These are phyloP conservation scores for Xylaria flabelliformis DNA, from an alignment of 495 filamentous ascomycete species.

Conservation along the genomic window DNA sequence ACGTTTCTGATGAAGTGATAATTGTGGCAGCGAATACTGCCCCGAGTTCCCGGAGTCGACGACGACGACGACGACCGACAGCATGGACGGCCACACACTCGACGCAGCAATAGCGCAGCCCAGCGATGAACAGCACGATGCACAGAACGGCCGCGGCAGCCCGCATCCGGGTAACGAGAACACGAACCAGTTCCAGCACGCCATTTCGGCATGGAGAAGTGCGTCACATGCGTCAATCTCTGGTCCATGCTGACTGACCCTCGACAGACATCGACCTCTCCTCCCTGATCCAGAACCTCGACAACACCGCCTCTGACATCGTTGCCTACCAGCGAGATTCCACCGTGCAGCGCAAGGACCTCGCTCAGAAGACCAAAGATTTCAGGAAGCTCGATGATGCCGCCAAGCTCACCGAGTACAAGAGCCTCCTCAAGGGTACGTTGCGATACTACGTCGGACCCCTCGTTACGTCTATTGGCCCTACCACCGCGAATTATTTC, in stretches of 20 bases:
- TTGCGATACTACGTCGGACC: background rate
- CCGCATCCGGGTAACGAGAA: constrained; percentile 51
- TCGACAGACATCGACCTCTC: constrained; percentile 83
- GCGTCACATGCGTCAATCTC: constrained; percentile 38
- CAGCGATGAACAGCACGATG: constrained; percentile 27
- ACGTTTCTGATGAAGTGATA: constrained; percentile 38
- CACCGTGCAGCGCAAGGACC: constrained; percentile 91
- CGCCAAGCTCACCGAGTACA: constrained; percentile 84
- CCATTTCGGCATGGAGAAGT: constrained; percentile 98
- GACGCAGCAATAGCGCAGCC: constrained; percentile 32
- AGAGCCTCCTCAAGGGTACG: constrained; percentile 83
- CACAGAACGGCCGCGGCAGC: background rate
- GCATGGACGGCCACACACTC: constrained; percentile 30
- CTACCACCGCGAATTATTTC: background rate
- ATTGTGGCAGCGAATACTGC: constrained; percentile 38
- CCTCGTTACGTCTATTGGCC: background rate
- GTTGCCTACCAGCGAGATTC: constrained; percentile 90
- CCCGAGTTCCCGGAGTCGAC: constrained; percentile 27
- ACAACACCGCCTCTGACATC: constrained; percentile 91
- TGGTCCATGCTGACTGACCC: constrained; percentile 40
- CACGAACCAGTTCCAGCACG: constrained; percentile 91
- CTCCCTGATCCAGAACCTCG: constrained; percentile 82
- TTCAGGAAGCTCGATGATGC: constrained; percentile 95
- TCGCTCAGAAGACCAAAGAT: constrained; percentile 98
- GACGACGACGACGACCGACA: constrained; percentile 26